Evolutionary conservation across 495 filamentous ascomycete species (phyloP), one percentile per base, ranked within the genome.

Genomic region (Hyaloscypha variabilis): DNA sequence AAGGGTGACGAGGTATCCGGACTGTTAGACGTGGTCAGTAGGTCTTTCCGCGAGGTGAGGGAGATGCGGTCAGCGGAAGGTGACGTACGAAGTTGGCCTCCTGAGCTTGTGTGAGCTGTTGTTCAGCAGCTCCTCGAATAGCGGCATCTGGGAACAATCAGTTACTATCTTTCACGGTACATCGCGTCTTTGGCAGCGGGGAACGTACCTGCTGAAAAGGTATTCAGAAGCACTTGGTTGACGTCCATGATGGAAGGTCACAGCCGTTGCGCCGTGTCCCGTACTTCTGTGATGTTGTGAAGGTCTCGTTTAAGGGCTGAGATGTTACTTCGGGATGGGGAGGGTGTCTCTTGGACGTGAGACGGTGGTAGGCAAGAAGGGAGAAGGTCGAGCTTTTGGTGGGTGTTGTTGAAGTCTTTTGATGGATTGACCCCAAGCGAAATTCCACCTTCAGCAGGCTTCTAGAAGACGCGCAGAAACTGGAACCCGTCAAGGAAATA

Each of bases 91-190:
- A 98, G 79, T 98, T 94, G 67, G 86, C 88, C 75, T 94, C 92
- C 62, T 93, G 91, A 69, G 96, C 95, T 73, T 94, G 91, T 66
- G 85, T 85, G 71, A 99, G 91, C 81, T 98, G 95, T 76, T 93
- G 89, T 81, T 97, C 96, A 69, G 95, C 93, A 77, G 87, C 89
- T 74, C 90, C 87, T 83, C 95, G 93, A 76, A 90, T 87, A 71
- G 88, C 82, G 72, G 92, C 90, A 88, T 99, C 95, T 98, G 75
- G 28, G 70, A 31, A 69, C 2, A 62, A 61, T 74, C 21, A 74
- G 72, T 58, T 50, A 1, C 17, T 34, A 39, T 62, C 31, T 55
- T 19, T 36, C 24, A 14, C 36, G 26, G 21, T 28, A 14, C 21
- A 51, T 29, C 17, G 42, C 13, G 6, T 62, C 34, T 14, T 17